Base-by-base conservation (phyloP, 2,329 filamentous ascomycete genomes). In the Colletotrichum tamarilloi region DNA sequence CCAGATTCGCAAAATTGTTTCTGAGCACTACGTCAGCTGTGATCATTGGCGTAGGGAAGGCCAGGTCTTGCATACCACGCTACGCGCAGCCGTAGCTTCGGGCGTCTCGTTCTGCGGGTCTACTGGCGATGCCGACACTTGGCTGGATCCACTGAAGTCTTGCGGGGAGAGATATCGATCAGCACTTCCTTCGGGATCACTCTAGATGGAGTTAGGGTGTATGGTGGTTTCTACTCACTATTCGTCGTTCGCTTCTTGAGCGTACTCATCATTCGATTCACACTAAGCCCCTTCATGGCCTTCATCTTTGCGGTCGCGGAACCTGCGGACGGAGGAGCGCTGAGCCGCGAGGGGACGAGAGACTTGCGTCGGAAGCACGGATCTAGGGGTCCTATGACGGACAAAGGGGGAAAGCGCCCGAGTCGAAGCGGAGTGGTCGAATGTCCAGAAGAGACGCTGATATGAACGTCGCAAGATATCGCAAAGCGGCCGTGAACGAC, bases 1-100 rank as follows among this genome's bases (percentile, higher is more conserved):
- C 90, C 91, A 62, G 93, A 92, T 83, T 96, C 93, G 87, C 94
- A 97, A 81, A 97, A 97, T 57, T 91, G 88, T 87, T 88, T 93
- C 94, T 95, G 80, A 74, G 52, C 28, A 68, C 46, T 46, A 28
- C 26, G 74, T 81, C 67, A 81, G 77, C 74, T 62, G 67, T 38
- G 38, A 11, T 3, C 11, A 4, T 22, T 57, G 77, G 78, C 64
- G 67, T 24, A 8, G 49, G 32, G 8, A 35, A n/a, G 14, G 35
- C 19, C 30, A 46, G 65, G 24, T 30, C 16, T 49, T 62, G 84
- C 89, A 81, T 89, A 94, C 92, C 82, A 94, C 91, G 79, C 87
- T 92, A 77, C 90, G 88, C 64, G 87, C 83, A 57, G 90, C 92
- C 78, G 89, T 92, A 72, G 87, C 89, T 83, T 94, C 93, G 67